Percentiles rank a stretch among this genome's conserved stretches.
Evolutionary conservation across 2,329 filamentous ascomycete species (phyloP).

Genomic region (Ceratocystis variospora): DNA sequence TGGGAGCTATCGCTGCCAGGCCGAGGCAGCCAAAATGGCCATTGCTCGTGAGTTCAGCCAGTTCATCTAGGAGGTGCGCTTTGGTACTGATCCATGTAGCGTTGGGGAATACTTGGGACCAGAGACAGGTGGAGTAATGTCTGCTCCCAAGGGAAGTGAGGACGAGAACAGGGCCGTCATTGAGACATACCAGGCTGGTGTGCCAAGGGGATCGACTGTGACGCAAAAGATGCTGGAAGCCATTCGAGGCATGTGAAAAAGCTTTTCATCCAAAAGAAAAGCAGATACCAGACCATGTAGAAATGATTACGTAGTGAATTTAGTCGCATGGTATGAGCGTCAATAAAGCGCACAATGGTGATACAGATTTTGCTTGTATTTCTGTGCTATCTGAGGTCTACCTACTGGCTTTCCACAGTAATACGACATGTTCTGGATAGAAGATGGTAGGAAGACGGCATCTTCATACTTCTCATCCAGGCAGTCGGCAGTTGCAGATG

Average conservation of each 20-base stretch:
- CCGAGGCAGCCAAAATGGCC: conserved; percentile 34
- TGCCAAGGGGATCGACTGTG: neutral
- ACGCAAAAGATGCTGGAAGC: neutral
- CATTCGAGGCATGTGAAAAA: neutral
- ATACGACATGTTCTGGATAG: too few relatives aligned
- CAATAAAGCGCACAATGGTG: neutral
- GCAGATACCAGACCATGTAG: too few relatives aligned
- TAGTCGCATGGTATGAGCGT: too few relatives aligned
- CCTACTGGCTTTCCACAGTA: too few relatives aligned
- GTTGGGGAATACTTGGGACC: neutral
- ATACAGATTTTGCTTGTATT: too few relatives aligned
- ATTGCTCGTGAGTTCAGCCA: conserved; percentile 20
- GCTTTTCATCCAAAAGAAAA: neutral
- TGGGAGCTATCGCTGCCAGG: conserved; percentile 42
- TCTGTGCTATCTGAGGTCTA: too few relatives aligned
- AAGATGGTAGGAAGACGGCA: too few relatives aligned
- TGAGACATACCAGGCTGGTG: neutral
- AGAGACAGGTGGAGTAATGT: neutral
- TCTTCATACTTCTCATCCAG: too few relatives aligned
- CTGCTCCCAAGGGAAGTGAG: neutral
- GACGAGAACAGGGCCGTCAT: neutral
- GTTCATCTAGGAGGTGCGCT: conserved; percentile 17
- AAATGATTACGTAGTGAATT: too few relatives aligned
- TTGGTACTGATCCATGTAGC: conserved; percentile 18
- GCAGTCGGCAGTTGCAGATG: too few relatives aligned